A percentile compares a stretch with the other conserved stretches of the same genome.
These are phyloP conservation scores for Candida boidinii DNA, from an alignment of 805 yeast genomes.

Conservation along the genomic window DNA sequence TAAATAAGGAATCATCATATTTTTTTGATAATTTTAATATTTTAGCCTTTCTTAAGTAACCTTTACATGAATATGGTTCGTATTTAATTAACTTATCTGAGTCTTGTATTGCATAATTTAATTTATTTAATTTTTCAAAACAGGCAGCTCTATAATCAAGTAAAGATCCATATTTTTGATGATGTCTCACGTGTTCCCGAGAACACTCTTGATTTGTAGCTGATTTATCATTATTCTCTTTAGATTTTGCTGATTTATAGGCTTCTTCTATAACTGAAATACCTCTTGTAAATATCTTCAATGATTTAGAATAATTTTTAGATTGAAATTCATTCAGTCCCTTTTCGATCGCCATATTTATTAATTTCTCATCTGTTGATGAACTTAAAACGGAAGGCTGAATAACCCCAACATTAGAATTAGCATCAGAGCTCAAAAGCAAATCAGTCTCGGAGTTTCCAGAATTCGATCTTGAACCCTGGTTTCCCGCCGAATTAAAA, in stretches of 20 bases:
- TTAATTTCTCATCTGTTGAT: too few species aligned
- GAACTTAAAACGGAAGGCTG: too few species aligned
- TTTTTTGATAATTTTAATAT: slow-evolving; percentile 18
- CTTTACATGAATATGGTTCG: slow-evolving; percentile 41
- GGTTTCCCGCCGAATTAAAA: too few species aligned
- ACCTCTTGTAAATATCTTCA: slow-evolving; percentile 12
- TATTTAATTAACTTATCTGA: slow-evolving; percentile 24
- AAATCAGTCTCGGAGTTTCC: too few species aligned
- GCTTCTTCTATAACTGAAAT: slow-evolving; percentile 6
- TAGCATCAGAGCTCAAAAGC: too few species aligned
- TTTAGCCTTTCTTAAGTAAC: slow-evolving; percentile 37
- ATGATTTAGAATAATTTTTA: slow-evolving; percentile 13
- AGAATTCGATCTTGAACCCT: too few species aligned
- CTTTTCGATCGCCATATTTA: too few species aligned
- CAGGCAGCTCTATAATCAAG: slow-evolving; percentile 43
- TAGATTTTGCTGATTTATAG: neutral
- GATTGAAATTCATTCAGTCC: slow-evolving; percentile 12
- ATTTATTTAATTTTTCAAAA: slow-evolving; percentile 29
- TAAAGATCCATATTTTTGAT: slow-evolving; percentile 9
- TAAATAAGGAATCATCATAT: slow-evolving; percentile 27
- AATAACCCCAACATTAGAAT: too few species aligned
- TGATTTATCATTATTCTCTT: too few species aligned
- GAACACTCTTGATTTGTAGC: too few species aligned
- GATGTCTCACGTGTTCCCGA: slow-evolving; percentile 2
- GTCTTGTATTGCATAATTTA: slow-evolving; percentile 28